Conservation (phyloP, 2,329 filamentous ascomycete species). For the Xylaria sp. region DNA sequence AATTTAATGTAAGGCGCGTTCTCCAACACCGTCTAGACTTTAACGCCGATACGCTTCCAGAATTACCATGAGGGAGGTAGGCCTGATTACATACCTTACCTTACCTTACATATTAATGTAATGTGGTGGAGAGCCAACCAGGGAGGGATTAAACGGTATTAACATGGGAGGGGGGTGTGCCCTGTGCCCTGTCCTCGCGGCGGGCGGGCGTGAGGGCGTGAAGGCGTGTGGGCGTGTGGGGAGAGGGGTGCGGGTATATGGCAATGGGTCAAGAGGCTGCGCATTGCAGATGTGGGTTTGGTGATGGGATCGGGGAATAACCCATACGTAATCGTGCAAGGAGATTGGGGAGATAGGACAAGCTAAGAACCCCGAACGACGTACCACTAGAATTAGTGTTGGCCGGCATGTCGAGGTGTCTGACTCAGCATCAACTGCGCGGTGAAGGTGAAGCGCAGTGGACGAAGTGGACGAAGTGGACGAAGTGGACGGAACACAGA, state of each 20-base stretch:
- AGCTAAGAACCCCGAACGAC: slow-evolving; percentile 31
- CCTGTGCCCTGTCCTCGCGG: neutral
- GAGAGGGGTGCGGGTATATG: slow-evolving; percentile 29
- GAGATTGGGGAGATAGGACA: slow-evolving; percentile 22
- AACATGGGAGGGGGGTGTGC: slow-evolving; percentile 27
- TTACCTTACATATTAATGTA: slow-evolving; percentile 38
- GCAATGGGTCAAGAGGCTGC: neutral
- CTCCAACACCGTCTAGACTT: slow-evolving; percentile 34
- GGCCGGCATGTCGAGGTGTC: slow-evolving; percentile 39
- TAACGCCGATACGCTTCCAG: slow-evolving; percentile 38
- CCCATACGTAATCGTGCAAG: slow-evolving; percentile 29
- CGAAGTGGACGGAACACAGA: neutral
- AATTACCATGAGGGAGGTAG: slow-evolving; percentile 37
- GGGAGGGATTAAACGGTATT: slow-evolving; percentile 39
- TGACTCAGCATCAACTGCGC: slow-evolving; percentile 40
- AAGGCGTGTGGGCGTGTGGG: slow-evolving; percentile 17
- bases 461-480: neutral
- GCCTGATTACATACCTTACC: slow-evolving; percentile 45
- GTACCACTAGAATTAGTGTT: slow-evolving; percentile 39
- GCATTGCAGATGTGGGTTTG: slow-evolving; percentile 24
- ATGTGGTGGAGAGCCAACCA: slow-evolving; percentile 30
- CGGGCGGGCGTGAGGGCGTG: slow-evolving; percentile 33
- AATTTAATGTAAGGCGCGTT: slow-evolving; percentile 38
- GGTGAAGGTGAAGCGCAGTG: neutral
- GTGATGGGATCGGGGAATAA: slow-evolving; percentile 33